A percentile compares a stretch with the other conserved stretches of the same genome.
Conservation (phyloP, 164 flowering plant species). For the Cinnamomum chago region DNA sequence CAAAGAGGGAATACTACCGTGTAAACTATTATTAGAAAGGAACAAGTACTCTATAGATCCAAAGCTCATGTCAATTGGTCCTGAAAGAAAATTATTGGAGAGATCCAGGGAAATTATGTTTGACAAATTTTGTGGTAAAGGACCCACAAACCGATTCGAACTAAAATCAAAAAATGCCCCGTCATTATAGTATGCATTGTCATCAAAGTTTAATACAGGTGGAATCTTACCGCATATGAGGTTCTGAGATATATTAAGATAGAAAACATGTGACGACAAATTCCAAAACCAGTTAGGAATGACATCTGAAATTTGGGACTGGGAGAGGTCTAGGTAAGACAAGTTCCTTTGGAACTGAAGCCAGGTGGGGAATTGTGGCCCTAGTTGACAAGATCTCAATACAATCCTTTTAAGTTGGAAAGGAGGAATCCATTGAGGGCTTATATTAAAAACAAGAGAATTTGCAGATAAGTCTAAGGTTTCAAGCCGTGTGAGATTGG, state of each 20-base stretch:
- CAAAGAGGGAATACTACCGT: not conserved
- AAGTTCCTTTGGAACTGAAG: not conserved
- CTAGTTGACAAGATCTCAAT: not conserved
- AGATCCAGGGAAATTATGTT: not conserved
- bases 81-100: not conserved
- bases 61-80: not conserved
- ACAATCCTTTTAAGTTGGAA: not conserved
- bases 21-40: not conserved
- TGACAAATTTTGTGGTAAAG: not conserved
- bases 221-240: not conserved
- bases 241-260: not conserved
- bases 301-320: not conserved
- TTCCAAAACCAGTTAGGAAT: constrained; percentile 1
- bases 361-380: not conserved
- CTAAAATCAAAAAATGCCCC: not conserved
- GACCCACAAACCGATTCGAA: not conserved
- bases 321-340: not conserved
- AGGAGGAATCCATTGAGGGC: not conserved
- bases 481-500: not conserved
- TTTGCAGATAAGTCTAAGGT: not conserved
- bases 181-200: too few relatives aligned
- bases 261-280: not conserved
- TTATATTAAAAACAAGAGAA: not conserved
- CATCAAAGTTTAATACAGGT: not conserved
- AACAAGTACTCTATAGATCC: not conserved